Evolutionary conservation across 2,329 filamentous ascomycete species (phyloP).

Genomic region (Fusarium anthophilum): DNA sequence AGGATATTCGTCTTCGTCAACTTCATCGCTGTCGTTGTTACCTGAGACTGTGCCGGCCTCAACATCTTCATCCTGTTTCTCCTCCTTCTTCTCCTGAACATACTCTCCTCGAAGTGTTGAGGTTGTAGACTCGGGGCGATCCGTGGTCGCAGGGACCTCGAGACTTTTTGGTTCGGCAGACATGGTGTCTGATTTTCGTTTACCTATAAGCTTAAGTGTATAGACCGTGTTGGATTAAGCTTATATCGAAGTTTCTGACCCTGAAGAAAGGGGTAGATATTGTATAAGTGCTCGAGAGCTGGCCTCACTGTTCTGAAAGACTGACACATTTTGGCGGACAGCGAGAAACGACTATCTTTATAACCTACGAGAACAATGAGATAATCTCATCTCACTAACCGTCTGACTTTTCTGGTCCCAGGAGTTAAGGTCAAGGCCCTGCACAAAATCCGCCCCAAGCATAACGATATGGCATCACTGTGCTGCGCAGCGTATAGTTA

Average conservation of each 20-base stretch:
- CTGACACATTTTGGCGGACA: conserved; percentile 3
- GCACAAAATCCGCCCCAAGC: conserved; percentile 34
- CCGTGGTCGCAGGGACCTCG: conserved; percentile 35
- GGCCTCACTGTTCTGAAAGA: conserved; percentile 6
- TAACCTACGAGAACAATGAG: conserved; percentile 12
- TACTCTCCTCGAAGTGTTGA: conserved; percentile 46
- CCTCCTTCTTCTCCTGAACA: conserved; percentile 42
- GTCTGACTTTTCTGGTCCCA: conserved; percentile 17
- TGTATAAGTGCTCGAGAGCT: conserved; percentile 13
- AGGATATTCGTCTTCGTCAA: conserved; percentile 51
- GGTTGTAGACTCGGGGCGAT: conserved; percentile 42
- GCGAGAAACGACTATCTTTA: conserved; percentile 33
- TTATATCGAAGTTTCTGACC: conserved; percentile 11
- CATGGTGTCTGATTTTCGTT: conserved; percentile 16
- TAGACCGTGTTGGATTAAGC: conserved; percentile 10
- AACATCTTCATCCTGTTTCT: conserved; percentile 33
- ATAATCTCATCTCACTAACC: conserved; percentile 4
- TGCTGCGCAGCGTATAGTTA: conserved; percentile 7
- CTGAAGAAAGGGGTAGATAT: background rate
- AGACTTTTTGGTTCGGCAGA: conserved; percentile 25
- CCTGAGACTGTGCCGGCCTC: conserved; percentile 32
- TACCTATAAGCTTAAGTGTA: background rate
- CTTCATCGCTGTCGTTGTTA: conserved; percentile 29
- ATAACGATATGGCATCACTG: conserved; percentile 10
- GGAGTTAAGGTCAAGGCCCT: conserved; percentile 31